Evolutionary conservation across 148 eudicot species (phyloP).

Genomic region (Mesembryanthemum crystallinum): DNA sequence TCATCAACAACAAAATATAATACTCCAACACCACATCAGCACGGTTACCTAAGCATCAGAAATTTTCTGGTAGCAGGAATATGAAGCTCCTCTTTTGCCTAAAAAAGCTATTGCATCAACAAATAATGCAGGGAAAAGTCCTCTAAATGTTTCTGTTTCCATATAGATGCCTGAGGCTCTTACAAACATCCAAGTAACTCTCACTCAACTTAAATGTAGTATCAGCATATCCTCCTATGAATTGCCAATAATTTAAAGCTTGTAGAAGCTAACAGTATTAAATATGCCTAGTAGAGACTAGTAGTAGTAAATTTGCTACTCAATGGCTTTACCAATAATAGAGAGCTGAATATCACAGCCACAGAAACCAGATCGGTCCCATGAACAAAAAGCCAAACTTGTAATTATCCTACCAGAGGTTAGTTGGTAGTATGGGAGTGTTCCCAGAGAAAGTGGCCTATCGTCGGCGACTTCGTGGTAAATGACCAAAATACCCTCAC

Average conservation of each 20-base stretch:
- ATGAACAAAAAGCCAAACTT: conserved; percentile 14
- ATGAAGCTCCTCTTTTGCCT: not conserved
- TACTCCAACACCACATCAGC: no score
- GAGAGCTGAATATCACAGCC: conserved; percentile 22
- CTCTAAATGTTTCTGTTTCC: not conserved
- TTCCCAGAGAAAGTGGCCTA: conserved; percentile 15
- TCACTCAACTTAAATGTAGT: not conserved
- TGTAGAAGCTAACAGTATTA: conserved; percentile 19
- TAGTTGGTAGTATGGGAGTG: conserved; percentile 21
- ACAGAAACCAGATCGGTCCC: conserved; percentile 28
- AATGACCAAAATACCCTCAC: conserved; percentile 20
- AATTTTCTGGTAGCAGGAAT: no score
- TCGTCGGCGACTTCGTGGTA: not conserved
- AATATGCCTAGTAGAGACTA: conserved; percentile 20
- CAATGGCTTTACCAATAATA: conserved; percentile 18
- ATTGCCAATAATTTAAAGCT: conserved; percentile 3
- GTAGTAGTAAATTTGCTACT: not conserved
- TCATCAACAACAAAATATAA: no score
- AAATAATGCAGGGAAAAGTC: not conserved
- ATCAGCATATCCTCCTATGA: conserved; percentile 9
- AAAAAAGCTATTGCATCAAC: not conserved
- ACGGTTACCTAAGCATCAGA: no score
- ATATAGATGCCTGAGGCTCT: not conserved
- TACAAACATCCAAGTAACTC: not conserved
- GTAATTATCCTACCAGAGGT: conserved; percentile 17